Conservation (phyloP, 2,329 filamentous ascomycete genomes). For the Verticillium nubilum region DNA sequence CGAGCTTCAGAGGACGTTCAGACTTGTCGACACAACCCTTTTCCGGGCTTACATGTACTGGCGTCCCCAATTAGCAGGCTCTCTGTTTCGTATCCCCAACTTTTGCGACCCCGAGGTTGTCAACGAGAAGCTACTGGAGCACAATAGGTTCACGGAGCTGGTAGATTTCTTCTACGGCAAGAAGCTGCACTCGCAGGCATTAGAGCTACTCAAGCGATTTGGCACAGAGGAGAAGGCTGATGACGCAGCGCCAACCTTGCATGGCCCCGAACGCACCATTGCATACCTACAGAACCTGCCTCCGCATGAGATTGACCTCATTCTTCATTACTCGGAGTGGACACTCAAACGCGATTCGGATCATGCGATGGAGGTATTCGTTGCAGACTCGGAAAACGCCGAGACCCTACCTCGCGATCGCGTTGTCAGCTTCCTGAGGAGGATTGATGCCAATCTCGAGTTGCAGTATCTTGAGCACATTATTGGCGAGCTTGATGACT, state of each 20-base stretch:
- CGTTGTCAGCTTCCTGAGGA: conserved; percentile 69
- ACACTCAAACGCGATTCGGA: conserved; percentile 67
- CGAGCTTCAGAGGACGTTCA: conserved; percentile 70
- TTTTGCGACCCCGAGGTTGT: conserved; percentile 96
- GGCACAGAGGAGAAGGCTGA: conserved; percentile 54
- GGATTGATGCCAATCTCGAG: conserved; percentile 66
- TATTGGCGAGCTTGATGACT: conserved; percentile 79
- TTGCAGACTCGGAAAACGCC: conserved; percentile 90
- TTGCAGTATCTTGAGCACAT: conserved; percentile 85
- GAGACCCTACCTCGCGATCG: conserved; percentile 71
- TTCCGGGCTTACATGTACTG: conserved; percentile 96
- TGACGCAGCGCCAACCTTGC: conserved; percentile 51
- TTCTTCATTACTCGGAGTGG: conserved; percentile 90
- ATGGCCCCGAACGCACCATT: conserved; percentile 78
- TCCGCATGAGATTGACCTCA: conserved; percentile 81
- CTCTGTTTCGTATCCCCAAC: conserved; percentile 91
- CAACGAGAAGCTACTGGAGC: conserved; percentile 85
- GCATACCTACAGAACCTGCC: conserved; percentile 86
- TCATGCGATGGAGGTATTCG: conserved; percentile 86
- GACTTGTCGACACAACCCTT: conserved; percentile 85
- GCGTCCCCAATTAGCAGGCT: conserved; percentile 75
- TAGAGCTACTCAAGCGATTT: conserved; percentile 78
- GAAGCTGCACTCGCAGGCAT: conserved; percentile 79
- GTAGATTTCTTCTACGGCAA: conserved; percentile 99
- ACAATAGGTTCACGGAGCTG: conserved; percentile 82